Evolutionary conservation across 768 basidiomycete genomes (phyloP), one percentile per base, ranked within the genome.

Genomic region (Boletus reticuloceps): DNA sequence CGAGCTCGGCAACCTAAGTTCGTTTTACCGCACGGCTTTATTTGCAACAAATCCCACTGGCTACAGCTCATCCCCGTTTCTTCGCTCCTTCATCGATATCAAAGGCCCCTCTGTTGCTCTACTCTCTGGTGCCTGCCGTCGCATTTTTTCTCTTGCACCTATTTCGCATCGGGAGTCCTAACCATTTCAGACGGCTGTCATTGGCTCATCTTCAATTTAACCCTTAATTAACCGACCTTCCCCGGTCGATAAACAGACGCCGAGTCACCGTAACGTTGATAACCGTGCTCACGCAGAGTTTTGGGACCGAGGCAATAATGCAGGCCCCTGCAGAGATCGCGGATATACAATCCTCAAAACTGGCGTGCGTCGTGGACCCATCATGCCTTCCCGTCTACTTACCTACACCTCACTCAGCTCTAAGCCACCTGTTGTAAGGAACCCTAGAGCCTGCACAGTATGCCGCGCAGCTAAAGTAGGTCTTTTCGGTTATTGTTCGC

Each of bases 401-500:
- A 66, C 51, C 47, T 29, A 22, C 52, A 42, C n/a, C 42, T 42
- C 40, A 39, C 58, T 34, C 56, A 78, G 77, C 38, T 63, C 74
- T 48, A 79, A 79, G 62, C 54, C 69, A 20, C 76, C 80, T 32
- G 72, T 82, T 42, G 69, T 77, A 36, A 69, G 81, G 58, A 80
- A 79, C 51, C 79, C 80, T 44, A 70, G 81, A 47, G 91, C 91
- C 17, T 94, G 91, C 68, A 91, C 88, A 39, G 89, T 91, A 62
- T 94, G 91, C 70, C 84, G 90, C 42, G 81, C 83, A 50, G 90
- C 91, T 58, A 93, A 93, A 82, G 91, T 86, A 59, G 43, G 54
- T 47, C 37, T 58, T 50, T 45, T 58, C 39, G 52, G 54, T 60
- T 57, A 57, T 51, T 50, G 55, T 53, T 50, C 44, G 47, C 51